These are phyloP conservation scores for Henckelia pumila DNA, from an alignment of 257 asterid genomes.

Conservation along the genomic window DNA sequence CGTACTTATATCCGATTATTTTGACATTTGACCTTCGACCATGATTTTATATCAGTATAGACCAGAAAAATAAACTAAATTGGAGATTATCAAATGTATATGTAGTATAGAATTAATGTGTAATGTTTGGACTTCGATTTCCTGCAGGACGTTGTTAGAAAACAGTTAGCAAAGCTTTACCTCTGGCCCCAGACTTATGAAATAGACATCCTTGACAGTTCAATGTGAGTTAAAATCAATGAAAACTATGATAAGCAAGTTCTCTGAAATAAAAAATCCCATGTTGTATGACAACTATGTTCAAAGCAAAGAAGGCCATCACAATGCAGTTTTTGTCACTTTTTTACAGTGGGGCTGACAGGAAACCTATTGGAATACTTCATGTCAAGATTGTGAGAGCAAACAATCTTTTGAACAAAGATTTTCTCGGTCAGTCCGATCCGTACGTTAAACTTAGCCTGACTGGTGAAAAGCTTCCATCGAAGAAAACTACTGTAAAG, in stretches of 20 bases:
- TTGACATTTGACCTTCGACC: no score
- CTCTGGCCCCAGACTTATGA: constrained; percentile 73
- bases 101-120: no score
- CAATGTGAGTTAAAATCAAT: constrained; percentile 49
- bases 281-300: not conserved
- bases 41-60: no score
- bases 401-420: constrained; percentile 56
- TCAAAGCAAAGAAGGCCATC: constrained; percentile 8
- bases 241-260: constrained; percentile 3
- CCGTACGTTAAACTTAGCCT: constrained; percentile 82
- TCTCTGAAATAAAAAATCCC: not conserved
- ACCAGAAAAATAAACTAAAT: no score
- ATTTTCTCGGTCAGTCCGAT: constrained; percentile 63
- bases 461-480: constrained; percentile 54
- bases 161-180: constrained; percentile 54
- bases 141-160: constrained; percentile 57
- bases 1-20: not conserved
- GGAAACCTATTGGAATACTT: constrained; percentile 84
- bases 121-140: constrained; percentile 11
- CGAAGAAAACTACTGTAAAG: constrained; percentile 63
- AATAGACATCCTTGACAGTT: constrained; percentile 62
- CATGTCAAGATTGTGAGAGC: constrained; percentile 75
- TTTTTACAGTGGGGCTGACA: constrained; percentile 54
- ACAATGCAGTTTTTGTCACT: not conserved
- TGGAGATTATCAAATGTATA: no score